A percentile compares a stretch with the other conserved stretches of the same genome.
These are phyloP conservation scores for Brasenia schreberi DNA, from an alignment of 164 flowering plant genomes.

Conservation along the genomic window DNA sequence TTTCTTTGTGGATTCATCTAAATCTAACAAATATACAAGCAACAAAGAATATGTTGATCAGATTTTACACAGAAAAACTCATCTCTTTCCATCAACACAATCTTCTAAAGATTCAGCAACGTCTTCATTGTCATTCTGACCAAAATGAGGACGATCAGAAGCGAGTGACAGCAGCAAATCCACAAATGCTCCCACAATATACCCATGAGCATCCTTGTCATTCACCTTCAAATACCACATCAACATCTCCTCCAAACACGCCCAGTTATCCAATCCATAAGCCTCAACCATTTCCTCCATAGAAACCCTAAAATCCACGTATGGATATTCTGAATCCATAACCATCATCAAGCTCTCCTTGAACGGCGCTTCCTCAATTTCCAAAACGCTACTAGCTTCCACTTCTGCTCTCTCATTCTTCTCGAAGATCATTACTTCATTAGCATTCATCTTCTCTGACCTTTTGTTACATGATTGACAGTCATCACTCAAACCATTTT, in stretches of 20 bases:
- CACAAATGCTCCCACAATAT: slow-evolving; percentile 63
- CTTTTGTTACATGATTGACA: too few species aligned
- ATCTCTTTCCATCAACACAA: neutral
- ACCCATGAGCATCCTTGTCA: slow-evolving; percentile 47
- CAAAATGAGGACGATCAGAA: neutral
- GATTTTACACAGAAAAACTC: neutral
- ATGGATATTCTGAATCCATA: slow-evolving; percentile 66
- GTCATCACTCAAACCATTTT: neutral
- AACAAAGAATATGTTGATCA: too few species aligned
- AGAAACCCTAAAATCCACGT: slow-evolving; percentile 52
- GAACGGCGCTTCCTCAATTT: slow-evolving; percentile 9
- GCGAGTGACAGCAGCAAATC: slow-evolving; percentile 36
- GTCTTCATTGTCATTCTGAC: neutral
- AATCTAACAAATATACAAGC: neutral
- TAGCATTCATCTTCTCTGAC: neutral
- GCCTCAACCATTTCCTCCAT: slow-evolving; percentile 92
- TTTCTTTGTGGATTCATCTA: neutral
- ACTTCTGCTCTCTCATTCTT: neutral
- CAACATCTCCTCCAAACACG: slow-evolving; percentile 50
- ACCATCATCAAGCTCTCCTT: slow-evolving; percentile 45
- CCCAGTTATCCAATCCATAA: slow-evolving; percentile 58
- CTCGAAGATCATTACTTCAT: neutral
- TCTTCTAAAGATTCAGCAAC: neutral
- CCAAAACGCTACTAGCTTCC: neutral
- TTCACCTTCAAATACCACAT: slow-evolving; percentile 61